Evolutionary conservation across 768 basidiomycete species (phyloP), one percentile per base, ranked within the genome.

Genomic region (Rossbeevera mucosa): DNA sequence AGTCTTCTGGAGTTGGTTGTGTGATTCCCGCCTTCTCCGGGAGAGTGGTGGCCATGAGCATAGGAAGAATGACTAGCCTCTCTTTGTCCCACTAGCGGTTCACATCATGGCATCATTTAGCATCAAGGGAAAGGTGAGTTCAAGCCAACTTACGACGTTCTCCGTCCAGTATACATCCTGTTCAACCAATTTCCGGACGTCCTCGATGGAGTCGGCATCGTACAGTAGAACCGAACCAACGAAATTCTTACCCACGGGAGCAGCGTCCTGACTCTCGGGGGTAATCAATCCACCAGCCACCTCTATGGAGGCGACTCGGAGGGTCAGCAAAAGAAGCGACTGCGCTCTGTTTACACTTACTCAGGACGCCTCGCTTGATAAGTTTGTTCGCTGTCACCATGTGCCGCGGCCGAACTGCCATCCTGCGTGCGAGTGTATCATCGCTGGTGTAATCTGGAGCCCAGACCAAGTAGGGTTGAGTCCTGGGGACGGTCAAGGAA

Each of bases 361-460:
- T 80, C 54, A 84, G 69, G 41, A 78, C 56, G 0, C 81, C 82
- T 6, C 66, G 66, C 36, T 65, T 62, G 55, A 77, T 71, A 12
- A 66, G 60, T 21, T 67, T 64, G 48, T 75, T 74, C 12, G 79
- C 79, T 13, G 54, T 69, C 36, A 71, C 73, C 7, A 85, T 63
- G 64, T 89, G 87, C 33, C 66, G 58, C 4, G 70, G 57, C 30
- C 86, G 73, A 5, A 86, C 81, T 2, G 76, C 72, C 55, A 85
- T 69, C 28, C 86, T 75, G n/a, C 77, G 75, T 20, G 74, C 74
- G 40, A 81, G 75, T 3, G 80, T 78, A 3, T 76, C 84, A 46
- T 75, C 73, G 49, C 84, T 81, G 12, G 78, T 78, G 59, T 75
- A 78, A 63, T 88, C 86, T 2, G 85, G 85, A 2, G 85, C 83